These are phyloP conservation scores for Sugiyamaella japonica DNA, from an alignment of 1,139 yeast species.

Conservation along the genomic window DNA sequence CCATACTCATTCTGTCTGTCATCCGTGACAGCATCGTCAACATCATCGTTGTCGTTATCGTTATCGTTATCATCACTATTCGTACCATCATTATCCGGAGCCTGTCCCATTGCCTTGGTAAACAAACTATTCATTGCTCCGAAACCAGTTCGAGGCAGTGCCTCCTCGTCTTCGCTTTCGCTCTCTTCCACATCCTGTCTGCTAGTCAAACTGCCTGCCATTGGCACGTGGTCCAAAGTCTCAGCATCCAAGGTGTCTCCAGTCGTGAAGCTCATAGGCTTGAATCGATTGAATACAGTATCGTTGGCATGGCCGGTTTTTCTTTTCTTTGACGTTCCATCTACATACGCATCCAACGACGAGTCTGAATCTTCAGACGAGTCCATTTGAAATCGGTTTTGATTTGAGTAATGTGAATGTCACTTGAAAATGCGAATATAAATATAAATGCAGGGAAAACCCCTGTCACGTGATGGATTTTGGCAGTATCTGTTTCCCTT, in stretches of 20 bases:
- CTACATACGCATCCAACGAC: conserved; percentile 4
- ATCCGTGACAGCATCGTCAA: background rate
- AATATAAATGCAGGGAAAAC: background rate
- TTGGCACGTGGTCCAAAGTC: conserved; percentile 5
- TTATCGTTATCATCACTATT: conserved; percentile 1
- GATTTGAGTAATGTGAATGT: background rate
- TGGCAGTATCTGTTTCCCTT: too few relatives aligned
- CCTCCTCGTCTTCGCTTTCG: conserved; percentile 9
- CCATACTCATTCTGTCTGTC: background rate
- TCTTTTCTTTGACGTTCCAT: background rate
- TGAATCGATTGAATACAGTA: conserved; percentile 1
- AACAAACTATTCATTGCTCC: conserved; percentile 12
- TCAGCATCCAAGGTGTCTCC: conserved; percentile 12
- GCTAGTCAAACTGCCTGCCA: background rate
- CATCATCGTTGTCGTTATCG: conserved; percentile 5
- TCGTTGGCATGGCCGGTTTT: background rate
- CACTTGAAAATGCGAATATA: background rate
- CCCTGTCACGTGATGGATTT: background rate
- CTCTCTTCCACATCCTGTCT: background rate
- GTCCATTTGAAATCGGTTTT: too few relatives aligned
- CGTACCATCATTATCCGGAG: background rate
- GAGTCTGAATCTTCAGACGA: conserved; percentile 8
- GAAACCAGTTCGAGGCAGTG: background rate
- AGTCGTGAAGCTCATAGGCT: conserved; percentile 14
- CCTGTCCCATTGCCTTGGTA: conserved; percentile 5